Conservation (phyloP, 345 rosid genomes). For the Euphorbia pulcherrima region DNA sequence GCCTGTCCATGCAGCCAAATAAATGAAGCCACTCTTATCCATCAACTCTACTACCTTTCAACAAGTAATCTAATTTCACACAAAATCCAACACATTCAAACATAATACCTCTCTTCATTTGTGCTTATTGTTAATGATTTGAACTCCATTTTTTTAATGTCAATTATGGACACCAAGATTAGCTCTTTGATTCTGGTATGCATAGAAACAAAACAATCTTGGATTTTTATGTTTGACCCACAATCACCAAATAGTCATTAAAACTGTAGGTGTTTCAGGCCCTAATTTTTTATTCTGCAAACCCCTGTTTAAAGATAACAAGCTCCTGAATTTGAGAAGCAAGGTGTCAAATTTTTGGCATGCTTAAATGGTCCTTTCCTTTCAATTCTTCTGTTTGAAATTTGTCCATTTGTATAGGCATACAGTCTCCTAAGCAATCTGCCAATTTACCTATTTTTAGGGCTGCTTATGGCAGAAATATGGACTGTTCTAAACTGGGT, state of each 20-base stretch:
- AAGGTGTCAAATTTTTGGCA: background rate
- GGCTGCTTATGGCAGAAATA: background rate
- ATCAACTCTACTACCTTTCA: background rate
- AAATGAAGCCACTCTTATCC: background rate
- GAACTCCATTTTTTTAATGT: background rate
- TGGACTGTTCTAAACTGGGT: background rate
- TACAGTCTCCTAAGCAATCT: background rate
- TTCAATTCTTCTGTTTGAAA: background rate
- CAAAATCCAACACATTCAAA: constrained; percentile 5
- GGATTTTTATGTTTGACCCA: constrained; percentile 13
- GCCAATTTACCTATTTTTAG: background rate
- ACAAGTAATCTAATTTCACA: background rate
- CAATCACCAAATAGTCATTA: background rate
- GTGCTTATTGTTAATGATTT: background rate
- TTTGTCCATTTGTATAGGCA: background rate
- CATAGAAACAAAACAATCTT: background rate
- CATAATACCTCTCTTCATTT: background rate
- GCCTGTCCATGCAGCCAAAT: no score
- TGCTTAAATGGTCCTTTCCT: background rate
- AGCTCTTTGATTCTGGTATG: background rate
- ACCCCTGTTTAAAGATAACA: no score
- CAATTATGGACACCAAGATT: background rate
- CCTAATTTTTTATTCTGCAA: background rate
- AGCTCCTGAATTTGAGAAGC: background rate
- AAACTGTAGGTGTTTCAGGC: background rate